Evolutionary conservation across 495 filamentous ascomycete species (phyloP).

Genomic region (Penicillium silybi): DNA sequence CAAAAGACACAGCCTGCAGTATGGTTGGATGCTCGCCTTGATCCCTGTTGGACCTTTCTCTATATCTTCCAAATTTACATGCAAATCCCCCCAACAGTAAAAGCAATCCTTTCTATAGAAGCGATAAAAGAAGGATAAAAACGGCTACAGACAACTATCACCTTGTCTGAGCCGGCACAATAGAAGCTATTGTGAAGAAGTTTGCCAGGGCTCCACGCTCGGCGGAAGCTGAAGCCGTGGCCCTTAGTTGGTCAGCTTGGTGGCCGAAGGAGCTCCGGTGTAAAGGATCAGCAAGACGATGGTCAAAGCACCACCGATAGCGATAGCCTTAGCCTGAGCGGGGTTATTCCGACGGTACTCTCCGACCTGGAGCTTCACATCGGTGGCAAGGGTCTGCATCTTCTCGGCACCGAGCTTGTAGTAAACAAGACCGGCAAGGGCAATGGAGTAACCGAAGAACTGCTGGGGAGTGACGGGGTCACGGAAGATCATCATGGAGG

Average conservation of each 20-base stretch:
- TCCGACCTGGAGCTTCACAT: conserved; percentile 47
- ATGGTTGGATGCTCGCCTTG: conserved; percentile 13
- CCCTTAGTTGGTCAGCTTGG: conserved; percentile 19
- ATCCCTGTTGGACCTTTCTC: conserved; percentile 11
- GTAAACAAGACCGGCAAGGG: conserved; percentile 80
- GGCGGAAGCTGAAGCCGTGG: background rate
- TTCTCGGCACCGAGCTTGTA: conserved; percentile 86
- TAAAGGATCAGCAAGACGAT: conserved; percentile 59
- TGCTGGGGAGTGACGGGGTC: conserved; percentile 76
- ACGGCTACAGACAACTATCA: background rate
- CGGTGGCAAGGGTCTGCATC: conserved; percentile 64
- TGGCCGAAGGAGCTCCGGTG: conserved; percentile 21
- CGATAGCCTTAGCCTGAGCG: conserved; percentile 61
- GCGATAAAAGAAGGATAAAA: conserved; percentile 7
- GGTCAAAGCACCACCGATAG: conserved; percentile 51
- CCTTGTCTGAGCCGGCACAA: conserved; percentile 3
- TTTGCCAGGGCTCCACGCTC: conserved; percentile 5
- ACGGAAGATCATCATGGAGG: conserved; percentile 82
- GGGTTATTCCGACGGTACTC: conserved; percentile 56
- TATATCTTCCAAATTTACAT: conserved; percentile 23
- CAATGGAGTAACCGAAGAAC: conserved; percentile 87
- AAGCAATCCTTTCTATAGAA: conserved; percentile 15
- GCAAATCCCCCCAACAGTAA: conserved; percentile 8
- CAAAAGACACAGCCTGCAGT: conserved; percentile 10
- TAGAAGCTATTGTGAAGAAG: conserved; percentile 1